Percentiles rank a stretch among this genome's conserved stretches.
Evolutionary conservation across 345 rosid genomes (phyloP).

Genomic region (Psidium guajava): DNA sequence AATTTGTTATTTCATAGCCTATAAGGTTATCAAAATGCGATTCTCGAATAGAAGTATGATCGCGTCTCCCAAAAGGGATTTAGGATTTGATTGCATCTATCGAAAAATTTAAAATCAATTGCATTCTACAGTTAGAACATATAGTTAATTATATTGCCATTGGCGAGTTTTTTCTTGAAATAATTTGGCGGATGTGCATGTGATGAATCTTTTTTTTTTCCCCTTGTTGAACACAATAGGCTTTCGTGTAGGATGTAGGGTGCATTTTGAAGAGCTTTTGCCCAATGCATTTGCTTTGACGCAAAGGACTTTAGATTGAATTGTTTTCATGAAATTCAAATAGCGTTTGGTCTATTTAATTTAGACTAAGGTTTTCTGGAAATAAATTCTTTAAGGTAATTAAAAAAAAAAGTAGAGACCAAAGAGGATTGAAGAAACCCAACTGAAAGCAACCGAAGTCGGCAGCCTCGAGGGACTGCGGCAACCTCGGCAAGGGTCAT

Average conservation of each 20-base stretch:
- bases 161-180: background rate
- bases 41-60: background rate
- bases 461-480: fast-evolving
- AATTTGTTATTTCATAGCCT: background rate
- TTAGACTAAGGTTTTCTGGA: background rate
- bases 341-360: background rate
- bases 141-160: background rate
- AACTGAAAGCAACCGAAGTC: background rate
- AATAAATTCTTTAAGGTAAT: background rate
- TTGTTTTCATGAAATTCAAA: background rate
- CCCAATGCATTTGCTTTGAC: background rate
- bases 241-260: background rate
- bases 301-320: background rate
- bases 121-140: background rate
- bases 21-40: background rate
- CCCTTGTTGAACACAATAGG: background rate
- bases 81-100: background rate
- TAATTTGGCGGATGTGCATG: too few species aligned
- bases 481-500: background rate
- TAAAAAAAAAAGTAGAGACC: background rate
- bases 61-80: background rate
- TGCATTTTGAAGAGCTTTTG: background rate
- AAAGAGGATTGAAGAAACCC: fast-evolving
- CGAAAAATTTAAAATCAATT: background rate
- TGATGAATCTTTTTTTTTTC: background rate